Evolutionary conservation across 345 rosid genomes (phyloP), one percentile per base, ranked within the genome.

Genomic region (Linum lewisii): DNA sequence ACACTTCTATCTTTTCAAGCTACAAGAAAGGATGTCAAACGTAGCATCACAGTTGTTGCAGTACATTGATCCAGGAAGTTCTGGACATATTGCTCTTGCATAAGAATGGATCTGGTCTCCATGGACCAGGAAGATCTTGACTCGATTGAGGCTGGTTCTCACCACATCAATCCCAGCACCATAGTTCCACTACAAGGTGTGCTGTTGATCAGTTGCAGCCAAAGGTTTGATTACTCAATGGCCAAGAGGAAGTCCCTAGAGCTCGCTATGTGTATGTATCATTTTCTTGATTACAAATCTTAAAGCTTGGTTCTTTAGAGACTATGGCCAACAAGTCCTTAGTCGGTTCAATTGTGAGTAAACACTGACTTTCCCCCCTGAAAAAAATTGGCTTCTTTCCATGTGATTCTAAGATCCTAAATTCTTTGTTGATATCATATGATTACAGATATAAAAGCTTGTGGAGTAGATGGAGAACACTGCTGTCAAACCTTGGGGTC

Each of bases 261-360:
- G 88, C 86, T 62, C 87, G 98, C 24, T 91, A 82, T 61, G 54
- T 64, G 38, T 87, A 88, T 96, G 90, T 72, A 69, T 72, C 42
- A 80, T 85, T 69, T 91, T 88, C 80, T 66, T 88, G 70, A 24
- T 82, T 1, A 78, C 57, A 36, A 91, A 85, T 60, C 88, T 91
- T 6, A 68, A 66, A 44, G 92, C 96, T 60, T 91, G 98, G 96
- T 82, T 82, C 25, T 69, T 91, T 58, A 95, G 96, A 1, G 98
- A 91, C 72, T 91, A 85, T 24, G 96, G 89, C 2, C 89, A 84
- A 61, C 82, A 58, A 67, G 16, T 74, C 54, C 51, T 87, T 6
- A 51, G 84, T 36, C 63, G 67, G 55, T 70, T 85, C 52, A 78
- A 71, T 62, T 72, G 97, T 90, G 67, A 78, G 83, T 38, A 42